A percentile compares a stretch with the other conserved stretches of the same genome.
Evolutionary conservation across 2,329 filamentous ascomycete species (phyloP).

Genomic region (Aspergillus luchuensis): DNA sequence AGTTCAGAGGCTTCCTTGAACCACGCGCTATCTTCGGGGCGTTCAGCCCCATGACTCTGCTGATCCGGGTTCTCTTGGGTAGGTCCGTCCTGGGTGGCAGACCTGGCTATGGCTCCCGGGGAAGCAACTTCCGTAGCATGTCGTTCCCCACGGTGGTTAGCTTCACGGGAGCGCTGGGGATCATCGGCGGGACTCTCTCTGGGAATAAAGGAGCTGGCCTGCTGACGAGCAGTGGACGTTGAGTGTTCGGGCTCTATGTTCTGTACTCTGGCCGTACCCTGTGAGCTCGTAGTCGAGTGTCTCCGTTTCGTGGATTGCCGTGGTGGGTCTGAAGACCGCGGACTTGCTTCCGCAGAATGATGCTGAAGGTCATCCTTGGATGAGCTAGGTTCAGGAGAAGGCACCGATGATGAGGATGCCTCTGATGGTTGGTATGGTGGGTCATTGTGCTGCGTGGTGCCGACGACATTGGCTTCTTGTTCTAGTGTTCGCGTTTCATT

Average conservation of each 20-base stretch:
- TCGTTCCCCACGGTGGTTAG: background rate
- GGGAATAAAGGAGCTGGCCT: background rate
- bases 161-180: background rate
- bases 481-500: background rate
- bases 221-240: background rate
- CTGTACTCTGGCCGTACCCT: background rate
- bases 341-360: background rate
- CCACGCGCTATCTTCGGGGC: constrained; percentile 1
- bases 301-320: background rate
- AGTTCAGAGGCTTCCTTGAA: constrained; percentile 24
- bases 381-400: background rate
- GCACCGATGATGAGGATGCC: background rate
- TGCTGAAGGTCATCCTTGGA: background rate
- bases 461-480: background rate
- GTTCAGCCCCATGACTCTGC: background rate
- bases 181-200: background rate
- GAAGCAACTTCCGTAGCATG: background rate
- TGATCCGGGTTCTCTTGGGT: background rate
- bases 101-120: background rate
- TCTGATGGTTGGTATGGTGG: background rate
- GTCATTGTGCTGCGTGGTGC: background rate
- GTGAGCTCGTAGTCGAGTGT: background rate
- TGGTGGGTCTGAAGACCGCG: background rate
- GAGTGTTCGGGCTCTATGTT: background rate
- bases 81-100: background rate